Conservation (phyloP, 2,329 filamentous ascomycete species). For the Hymenotorrendiella dingleyae region DNA sequence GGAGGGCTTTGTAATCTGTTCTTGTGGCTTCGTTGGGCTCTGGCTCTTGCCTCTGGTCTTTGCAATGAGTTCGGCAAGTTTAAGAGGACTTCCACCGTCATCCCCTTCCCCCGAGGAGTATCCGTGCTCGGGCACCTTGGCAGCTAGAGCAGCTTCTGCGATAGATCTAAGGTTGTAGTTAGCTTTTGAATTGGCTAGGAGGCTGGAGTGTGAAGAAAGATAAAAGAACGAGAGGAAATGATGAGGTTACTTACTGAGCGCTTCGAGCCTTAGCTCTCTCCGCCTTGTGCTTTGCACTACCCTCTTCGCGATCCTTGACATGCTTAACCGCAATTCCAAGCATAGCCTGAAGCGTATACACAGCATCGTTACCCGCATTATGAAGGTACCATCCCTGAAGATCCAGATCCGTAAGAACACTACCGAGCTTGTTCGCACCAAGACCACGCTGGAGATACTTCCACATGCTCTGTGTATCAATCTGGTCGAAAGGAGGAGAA, state of each 20-base stretch:
- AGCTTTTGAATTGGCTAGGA: too few species aligned
- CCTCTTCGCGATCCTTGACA: constrained; percentile 17
- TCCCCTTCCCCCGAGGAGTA: constrained; percentile 24
- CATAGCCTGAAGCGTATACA: constrained; percentile 71
- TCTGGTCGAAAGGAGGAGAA: constrained; percentile 51
- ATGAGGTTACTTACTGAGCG: too few species aligned
- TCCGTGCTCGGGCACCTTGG: constrained; percentile 14
- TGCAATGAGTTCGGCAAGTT: not conserved
- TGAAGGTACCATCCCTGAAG: constrained; percentile 64
- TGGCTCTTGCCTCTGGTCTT: not conserved
- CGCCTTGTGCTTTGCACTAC: too few species aligned
- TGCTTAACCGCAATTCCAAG: constrained; percentile 50
- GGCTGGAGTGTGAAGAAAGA: too few species aligned
- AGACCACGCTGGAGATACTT: constrained; percentile 51
- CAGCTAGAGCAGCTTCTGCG: constrained; percentile 11
- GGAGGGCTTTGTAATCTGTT: too few species aligned
- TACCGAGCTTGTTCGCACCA: constrained; percentile 50
- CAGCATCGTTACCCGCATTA: constrained; percentile 83
- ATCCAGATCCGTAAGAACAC: constrained; percentile 57
- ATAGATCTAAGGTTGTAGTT: constrained; percentile 11
- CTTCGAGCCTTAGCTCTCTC: too few species aligned
- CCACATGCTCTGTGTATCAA: constrained; percentile 72
- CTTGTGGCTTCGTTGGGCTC: not conserved
- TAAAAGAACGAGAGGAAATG: too few species aligned
- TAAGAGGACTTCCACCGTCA: constrained; percentile 19